Evolutionary conservation across 176 grass and related monocot genomes (phyloP), one percentile per base, ranked within the genome.

Genomic region (Carex scoparia): DNA sequence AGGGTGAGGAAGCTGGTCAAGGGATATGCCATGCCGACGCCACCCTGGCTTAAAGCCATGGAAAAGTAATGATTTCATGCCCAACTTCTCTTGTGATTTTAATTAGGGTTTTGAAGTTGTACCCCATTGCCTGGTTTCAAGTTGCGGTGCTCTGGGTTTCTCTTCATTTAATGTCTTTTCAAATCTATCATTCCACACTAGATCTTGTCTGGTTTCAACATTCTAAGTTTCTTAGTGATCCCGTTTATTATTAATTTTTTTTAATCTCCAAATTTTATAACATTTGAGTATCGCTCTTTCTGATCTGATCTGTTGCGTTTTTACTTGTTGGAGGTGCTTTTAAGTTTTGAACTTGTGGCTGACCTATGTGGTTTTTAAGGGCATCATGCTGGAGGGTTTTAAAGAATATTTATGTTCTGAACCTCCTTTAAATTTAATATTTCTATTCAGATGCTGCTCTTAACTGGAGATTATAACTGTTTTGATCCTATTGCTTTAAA

Each of bases 41-140:
- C 38, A 40, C 38, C 38, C 38, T 40, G 38, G 38, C 38, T 40
- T 4, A 40, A 5, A 40, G 38, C 38, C 38, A 40, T 40, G 95
- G 95, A 95, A 87, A 28, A 89, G 93, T 95, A 73, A 65, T 75
- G 64, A 18, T 38, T n/a, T 65, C 48, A 27, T 14, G 12, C 51
- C 7, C 16, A 40, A n/a, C 61, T 32, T 37, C 2, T 33, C 19
- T 72, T 70, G 16, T 12, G 0, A 13, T 15, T 33, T 40, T 40
- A 40, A 40, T 64, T 1, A 70, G 12, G 70, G 75, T 23, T 7
- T 87, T 82, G 55, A 10, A 70, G 37, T 76, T 65, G 13, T 54
- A 44, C 55, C 0, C 12, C 35, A 30, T 27, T 27, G 63, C 38
- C 56, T 56, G 42, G 12, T 54, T 51, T 18, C 13, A 10, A 35